Conservation (phyloP, 768 basidiomycete genomes). For the Melanogaster broomeanus region DNA sequence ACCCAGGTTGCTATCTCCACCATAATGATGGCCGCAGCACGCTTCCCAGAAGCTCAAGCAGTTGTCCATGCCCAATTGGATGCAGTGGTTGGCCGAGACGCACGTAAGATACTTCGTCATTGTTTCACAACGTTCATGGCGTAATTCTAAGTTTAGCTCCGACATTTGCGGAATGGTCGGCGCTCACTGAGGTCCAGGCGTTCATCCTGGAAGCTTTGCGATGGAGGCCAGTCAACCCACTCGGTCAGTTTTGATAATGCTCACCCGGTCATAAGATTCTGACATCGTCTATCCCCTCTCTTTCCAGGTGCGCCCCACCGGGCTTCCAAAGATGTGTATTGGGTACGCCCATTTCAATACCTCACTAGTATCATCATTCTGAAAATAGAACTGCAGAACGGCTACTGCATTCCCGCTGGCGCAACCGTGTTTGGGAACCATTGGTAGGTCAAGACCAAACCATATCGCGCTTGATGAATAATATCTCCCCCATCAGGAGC, state of each 20-base stretch:
- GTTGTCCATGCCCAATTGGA: constrained; percentile 40
- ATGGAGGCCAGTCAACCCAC: constrained; percentile 40
- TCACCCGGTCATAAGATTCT: background rate
- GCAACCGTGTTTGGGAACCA: constrained; percentile 34
- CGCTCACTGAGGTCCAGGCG: constrained; percentile 37
- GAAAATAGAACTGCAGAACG: constrained; percentile 25
- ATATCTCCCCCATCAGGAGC: constrained; percentile 7
- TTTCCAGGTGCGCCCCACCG: constrained; percentile 22
- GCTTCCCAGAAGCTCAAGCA: constrained; percentile 34
- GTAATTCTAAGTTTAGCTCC: constrained; percentile 33
- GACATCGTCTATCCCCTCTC: too few relatives aligned
- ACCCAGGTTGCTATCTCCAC: constrained; percentile 27
- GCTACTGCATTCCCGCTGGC: constrained; percentile 35
- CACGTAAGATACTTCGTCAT: constrained; percentile 21
- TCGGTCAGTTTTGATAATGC: constrained; percentile 18
- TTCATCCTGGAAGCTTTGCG: constrained; percentile 40
- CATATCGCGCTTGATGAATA: too few relatives aligned
- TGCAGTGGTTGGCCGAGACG: constrained; percentile 34
- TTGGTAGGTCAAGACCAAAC: constrained; percentile 19
- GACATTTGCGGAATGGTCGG: constrained; percentile 34
- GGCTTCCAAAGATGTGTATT: constrained; percentile 27
- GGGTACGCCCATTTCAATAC: constrained; percentile 14
- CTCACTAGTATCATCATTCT: too few relatives aligned
- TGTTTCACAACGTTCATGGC: background rate
- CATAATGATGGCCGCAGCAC: constrained; percentile 40